Evolutionary conservation across 768 basidiomycete species (phyloP), one percentile per base, ranked within the genome.

Genomic region (Galerina sulciceps): DNA sequence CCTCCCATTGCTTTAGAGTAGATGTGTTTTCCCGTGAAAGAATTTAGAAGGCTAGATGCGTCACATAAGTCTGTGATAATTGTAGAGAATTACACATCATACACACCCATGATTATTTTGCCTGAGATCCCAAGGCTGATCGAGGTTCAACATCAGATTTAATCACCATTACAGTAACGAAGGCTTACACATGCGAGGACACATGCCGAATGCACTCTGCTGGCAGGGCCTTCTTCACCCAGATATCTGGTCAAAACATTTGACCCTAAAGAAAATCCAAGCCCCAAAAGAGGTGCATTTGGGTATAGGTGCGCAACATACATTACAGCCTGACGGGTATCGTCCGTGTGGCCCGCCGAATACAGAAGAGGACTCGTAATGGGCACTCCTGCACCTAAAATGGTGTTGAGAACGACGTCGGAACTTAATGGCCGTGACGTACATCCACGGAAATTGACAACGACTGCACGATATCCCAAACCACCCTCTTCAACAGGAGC

Each of bases 381-480:
- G 2, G 91, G 91, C 31, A 90, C 86, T 36, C 90, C 89, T 53
- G 94, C 95, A 75, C 93, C 91, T 94, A 69, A 20, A 65, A 45
- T 48, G 53, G 31, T 60, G 46, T 67, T 68, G 22, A 50, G 53
- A 53, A 60, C 61, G 59, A 46, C 48, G 37, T 55, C 61, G 59
- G 20, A 45, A 42, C 10, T 37, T 36, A 37, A 14, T 38, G 43
- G 26, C 53, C 10, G 55, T 40, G 34, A 83, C 89, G 68, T 67
- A 91, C 94, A 96, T 69, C 94, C 95, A 65, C 96, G 85, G 75
- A 91, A 96, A 75, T 96, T 97, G 70, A 96, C 83, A 9, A 98
- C 94, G 11, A 91, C 89, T 4, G 85, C 96, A 57, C 97, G 83
- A 73, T 92, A 96, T 14, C 95, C 94, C 53, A 96, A 77, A 1